Base-by-base conservation (phyloP, 768 basidiomycete genomes). In the Calocera cornea region DNA sequence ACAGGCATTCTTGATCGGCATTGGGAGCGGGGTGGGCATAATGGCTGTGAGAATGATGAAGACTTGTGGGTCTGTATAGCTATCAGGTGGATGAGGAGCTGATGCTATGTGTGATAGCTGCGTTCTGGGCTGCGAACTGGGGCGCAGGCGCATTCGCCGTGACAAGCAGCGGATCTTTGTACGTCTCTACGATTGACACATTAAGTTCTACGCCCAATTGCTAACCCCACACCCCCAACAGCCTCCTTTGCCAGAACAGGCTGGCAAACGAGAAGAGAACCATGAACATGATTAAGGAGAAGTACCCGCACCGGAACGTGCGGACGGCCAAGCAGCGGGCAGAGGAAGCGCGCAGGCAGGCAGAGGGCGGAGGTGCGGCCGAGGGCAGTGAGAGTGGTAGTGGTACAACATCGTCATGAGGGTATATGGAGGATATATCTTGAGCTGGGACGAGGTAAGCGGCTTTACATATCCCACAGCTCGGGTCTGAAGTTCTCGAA, bases 1-100 rank as follows among this genome's bases (percentile, higher is more conserved):
- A 40, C 87, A 83, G 68, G 87, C 87, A 73, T 77, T 92, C 40
- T 77, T 92, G 70, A 83, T 82, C 65, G 90, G 90, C 16, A 91
- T 92, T 71, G 87, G 85, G n/a, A 85, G 87, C 67, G 90, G 90
- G 16, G 81, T 81, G 0, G 90, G 89, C 1, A 83, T 92, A 66
- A 91, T 90, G 22, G 79, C 88, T 66, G 83, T 92, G 66, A 83
- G 90, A 66, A 86, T 84, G 1, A 76, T 90, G 72, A 82, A 82
- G 72, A 77, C 84, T 12, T 79, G 90, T 90, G 74, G 67, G 86
- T 41, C 5, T 12, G 7, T 60, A 19, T 50, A 22, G 27, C 12
- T 68, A 12, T 70, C 33, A 41, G 79, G 22, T 41, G 41, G 14
- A 12, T 64, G 3, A 29, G 41, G 27, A 65, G n/a, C 11, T 33